Percentiles rank a stretch among this genome's conserved stretches.
Evolutionary conservation across 2,329 filamentous ascomycete species (phyloP).

Genomic region (Cladosporium sphaerospermum): DNA sequence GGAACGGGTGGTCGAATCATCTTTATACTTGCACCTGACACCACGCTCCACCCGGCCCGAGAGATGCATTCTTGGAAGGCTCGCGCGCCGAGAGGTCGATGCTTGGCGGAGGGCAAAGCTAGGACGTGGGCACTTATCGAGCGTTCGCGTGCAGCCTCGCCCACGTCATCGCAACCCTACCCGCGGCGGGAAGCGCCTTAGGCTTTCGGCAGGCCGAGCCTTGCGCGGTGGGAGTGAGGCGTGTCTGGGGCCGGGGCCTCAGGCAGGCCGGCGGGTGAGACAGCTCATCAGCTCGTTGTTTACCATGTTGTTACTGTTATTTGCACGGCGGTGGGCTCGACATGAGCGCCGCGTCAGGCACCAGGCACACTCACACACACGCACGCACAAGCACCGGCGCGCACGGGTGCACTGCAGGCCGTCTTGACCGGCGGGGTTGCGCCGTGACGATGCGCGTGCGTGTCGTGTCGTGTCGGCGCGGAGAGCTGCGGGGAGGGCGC

Average conservation of each 20-base stretch:
- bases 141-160: constrained; percentile 8
- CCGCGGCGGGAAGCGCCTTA: not conserved
- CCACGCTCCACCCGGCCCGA: constrained; percentile 8
- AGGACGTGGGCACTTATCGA: constrained; percentile 8
- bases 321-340: not conserved
- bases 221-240: not conserved
- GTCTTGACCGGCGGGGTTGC: not conserved
- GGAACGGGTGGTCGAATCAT: constrained; percentile 3
- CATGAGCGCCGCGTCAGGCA: not conserved
- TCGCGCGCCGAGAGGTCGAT: constrained; percentile 8
- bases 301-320: not conserved
- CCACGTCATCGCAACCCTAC: constrained; percentile 9
- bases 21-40: constrained; percentile 12
- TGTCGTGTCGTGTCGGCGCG: constrained; percentile 1
- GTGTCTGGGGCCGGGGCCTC: not conserved
- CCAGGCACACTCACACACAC: too few relatives aligned
- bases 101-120: constrained; percentile 9
- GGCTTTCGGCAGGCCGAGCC: not conserved
- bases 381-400: not conserved
- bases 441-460: not conserved
- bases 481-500: constrained; percentile 6
- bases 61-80: constrained; percentile 10
- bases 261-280: not conserved
- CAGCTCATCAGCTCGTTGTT: not conserved
- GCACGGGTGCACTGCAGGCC: not conserved